Evolutionary conservation across 352 stramenopile species (phyloP).

Genomic region (Globisporangium iwayamae): DNA sequence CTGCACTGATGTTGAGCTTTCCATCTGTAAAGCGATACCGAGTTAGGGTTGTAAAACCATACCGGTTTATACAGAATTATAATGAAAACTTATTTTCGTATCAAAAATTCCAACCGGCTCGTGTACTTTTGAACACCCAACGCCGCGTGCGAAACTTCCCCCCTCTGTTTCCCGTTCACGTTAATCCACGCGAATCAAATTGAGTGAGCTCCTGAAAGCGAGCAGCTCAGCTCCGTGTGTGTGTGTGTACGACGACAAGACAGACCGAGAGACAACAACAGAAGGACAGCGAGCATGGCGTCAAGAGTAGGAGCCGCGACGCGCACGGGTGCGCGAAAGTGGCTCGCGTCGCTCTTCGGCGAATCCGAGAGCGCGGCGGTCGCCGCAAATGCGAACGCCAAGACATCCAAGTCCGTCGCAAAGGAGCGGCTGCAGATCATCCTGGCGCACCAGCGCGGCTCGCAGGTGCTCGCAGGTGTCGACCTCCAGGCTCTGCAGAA

Average conservation of each 20-base stretch:
- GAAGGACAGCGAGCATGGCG: constrained; percentile 25
- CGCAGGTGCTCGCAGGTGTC: constrained; percentile 78
- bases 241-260: not conserved
- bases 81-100: not conserved
- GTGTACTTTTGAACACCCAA: not conserved
- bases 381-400: constrained; percentile 19
- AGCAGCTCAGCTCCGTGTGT: not conserved
- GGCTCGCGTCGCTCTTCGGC: constrained; percentile 70
- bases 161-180: not conserved
- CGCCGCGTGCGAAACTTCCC: not conserved
- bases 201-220: not conserved
- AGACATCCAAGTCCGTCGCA: constrained; percentile 74
- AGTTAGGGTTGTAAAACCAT: not conserved
- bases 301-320: constrained; percentile 37
- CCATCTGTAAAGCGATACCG: too few relatives aligned
- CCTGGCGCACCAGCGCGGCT: constrained; percentile 81
- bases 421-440: constrained; percentile 90
- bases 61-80: not conserved
- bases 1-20: too few relatives aligned
- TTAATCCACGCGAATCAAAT: constrained; percentile 7
- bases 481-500: constrained; percentile 74
- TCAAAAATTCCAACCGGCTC: not conserved
- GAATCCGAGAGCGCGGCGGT: constrained; percentile 30
- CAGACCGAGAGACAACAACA: not conserved
- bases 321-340: constrained; percentile 72